Evolutionary conservation across 257 asterid genomes (phyloP), one percentile per base, ranked within the genome.

Genomic region (Cinchona pubescens): DNA sequence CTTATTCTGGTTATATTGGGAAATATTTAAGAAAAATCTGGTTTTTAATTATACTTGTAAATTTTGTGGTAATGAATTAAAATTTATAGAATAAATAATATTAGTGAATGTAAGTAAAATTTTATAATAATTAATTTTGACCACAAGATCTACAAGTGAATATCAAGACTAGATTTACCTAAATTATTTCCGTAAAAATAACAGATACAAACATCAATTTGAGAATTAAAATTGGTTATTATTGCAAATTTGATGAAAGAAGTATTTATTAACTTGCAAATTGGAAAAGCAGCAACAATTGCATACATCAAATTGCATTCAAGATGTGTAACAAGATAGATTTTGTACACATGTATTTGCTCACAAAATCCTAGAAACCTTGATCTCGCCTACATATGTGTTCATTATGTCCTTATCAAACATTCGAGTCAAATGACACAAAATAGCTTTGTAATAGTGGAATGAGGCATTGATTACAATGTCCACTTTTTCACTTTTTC

Each of bases 371-470:
- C 43, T 21, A 0, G 15, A 53, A 55, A 56, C 16, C 27, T 38
- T 37, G 76, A n/a, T 59, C 76, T 43, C n/a, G 45, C 40, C 49
- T 46, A 34, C 29, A 14, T 30, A 30, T 75, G 10, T 71, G 46
- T 71, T 67, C 70, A 74, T 62, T 51, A 64, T 80, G 89, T 89
- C 92, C 69, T 81, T 75, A 80, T 83, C 85, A 88, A 65, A 73
- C 58, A 67, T 75, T n/a, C 40, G 85, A 78, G 91, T 80, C 91
- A 85, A 86, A 72, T 82, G 85, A 75, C 82, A 61, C 82, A 71
- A 62, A 43, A 82, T 82, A 80, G 67, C 88, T 81, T 70, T 79
- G 85, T 69, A 69, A 81, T 63, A 80, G 84, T 88, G 87, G 75
- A 82, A 85, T 72, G 18, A 15, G 16, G 51, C 55, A 86, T 86